Evolutionary conservation across 495 filamentous ascomycete species (phyloP).

Genomic region (Trichoderma parareesei): DNA sequence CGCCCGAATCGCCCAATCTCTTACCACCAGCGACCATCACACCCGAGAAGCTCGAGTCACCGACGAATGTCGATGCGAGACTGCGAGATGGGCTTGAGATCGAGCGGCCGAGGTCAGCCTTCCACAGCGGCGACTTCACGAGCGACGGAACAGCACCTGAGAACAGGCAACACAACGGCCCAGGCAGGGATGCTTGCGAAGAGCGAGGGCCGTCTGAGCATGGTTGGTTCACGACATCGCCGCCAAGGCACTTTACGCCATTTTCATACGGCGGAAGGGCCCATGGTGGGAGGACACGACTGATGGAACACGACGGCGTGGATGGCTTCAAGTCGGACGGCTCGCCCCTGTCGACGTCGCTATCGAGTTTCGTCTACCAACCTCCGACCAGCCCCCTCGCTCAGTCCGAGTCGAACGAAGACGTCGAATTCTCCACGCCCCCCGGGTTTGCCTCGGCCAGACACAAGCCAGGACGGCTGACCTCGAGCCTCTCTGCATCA

Average conservation of each 20-base stretch:
- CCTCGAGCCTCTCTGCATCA: constrained; percentile 26
- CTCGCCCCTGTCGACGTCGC: constrained; percentile 63
- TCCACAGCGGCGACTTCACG: constrained; percentile 86
- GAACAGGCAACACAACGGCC: background rate
- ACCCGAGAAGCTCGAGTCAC: constrained; percentile 30
- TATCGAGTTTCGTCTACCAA: constrained; percentile 77
- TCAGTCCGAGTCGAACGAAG: constrained; percentile 81
- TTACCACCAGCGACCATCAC: constrained; percentile 35
- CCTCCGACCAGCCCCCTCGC: constrained; percentile 88
- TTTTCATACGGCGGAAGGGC: constrained; percentile 22
- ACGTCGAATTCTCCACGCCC: constrained; percentile 54
- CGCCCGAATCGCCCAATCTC: constrained; percentile 25
- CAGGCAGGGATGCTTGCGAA: background rate
- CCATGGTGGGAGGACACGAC: background rate
- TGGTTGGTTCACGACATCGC: constrained; percentile 37
- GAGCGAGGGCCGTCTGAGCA: constrained; percentile 11
- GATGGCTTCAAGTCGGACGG: constrained; percentile 31
- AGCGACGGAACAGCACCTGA: constrained; percentile 31
- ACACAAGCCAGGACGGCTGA: constrained; percentile 24
- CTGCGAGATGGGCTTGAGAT: constrained; percentile 50
- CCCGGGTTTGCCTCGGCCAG: constrained; percentile 32
- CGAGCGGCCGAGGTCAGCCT: constrained; percentile 74
- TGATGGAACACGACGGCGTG: too few relatives aligned
- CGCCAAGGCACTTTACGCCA: constrained; percentile 34
- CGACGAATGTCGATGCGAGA: constrained; percentile 17